Evolutionary conservation across 257 asterid genomes (phyloP).

Genomic region (Leonotis leonurus): DNA sequence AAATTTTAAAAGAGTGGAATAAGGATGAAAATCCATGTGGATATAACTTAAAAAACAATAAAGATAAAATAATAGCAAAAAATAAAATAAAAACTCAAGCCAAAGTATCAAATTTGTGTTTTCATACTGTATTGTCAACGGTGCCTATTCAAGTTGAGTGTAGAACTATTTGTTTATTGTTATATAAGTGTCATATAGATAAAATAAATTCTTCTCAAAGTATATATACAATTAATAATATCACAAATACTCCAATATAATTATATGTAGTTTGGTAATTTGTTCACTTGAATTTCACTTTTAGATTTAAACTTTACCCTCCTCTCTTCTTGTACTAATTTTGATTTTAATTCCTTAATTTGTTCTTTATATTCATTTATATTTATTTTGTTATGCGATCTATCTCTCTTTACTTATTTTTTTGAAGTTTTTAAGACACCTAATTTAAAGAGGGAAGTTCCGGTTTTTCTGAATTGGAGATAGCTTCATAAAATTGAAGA

Average conservation of each 20-base stretch:
- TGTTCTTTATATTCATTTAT: too few species aligned
- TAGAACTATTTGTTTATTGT: background rate
- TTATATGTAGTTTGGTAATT: background rate
- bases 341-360: too few species aligned
- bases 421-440: too few species aligned
- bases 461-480: too few species aligned
- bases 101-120: background rate
- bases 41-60: background rate
- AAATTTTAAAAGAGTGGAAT: background rate
- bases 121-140: background rate
- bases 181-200: background rate
- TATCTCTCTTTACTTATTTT: too few species aligned
- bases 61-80: background rate
- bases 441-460: too few species aligned
- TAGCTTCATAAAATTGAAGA: too few species aligned
- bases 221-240: background rate
- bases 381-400: too few species aligned
- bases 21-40: background rate
- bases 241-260: background rate
- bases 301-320: too few species aligned
- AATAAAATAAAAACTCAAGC: background rate
- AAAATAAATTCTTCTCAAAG: background rate
- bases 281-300: too few species aligned
- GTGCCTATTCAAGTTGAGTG: background rate
- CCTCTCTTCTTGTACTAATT: too few species aligned